Percentiles rank a stretch among this genome's conserved stretches.
phyloP scores from a whole-genome alignment of 352 stramenopile genomes.

The Pythium diclinum region DNA sequence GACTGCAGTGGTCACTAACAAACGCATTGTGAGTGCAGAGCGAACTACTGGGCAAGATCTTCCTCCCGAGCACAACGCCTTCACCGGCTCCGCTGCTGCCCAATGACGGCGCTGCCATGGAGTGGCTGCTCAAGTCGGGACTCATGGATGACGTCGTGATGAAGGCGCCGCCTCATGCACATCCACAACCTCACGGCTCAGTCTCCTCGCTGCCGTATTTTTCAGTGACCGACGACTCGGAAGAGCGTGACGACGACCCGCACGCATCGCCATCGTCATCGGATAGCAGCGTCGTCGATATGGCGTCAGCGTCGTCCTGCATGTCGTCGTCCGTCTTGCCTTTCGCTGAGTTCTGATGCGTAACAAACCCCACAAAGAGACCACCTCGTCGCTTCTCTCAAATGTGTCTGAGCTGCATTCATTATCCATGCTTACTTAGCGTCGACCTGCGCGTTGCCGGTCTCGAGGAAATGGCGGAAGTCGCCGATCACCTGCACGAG shows the following conservation, averaged over 20 bases:
- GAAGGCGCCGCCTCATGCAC: slow-evolving; percentile 2
- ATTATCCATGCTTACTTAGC: slow-evolving; percentile 15
- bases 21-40: slow-evolving; percentile 27
- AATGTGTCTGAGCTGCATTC: neutral
- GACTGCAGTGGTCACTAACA: too few relatives aligned
- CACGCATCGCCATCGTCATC: slow-evolving; percentile 34
- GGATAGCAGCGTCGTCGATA: slow-evolving; percentile 33
- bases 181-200: neutral
- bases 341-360: slow-evolving; percentile 40
- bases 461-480: slow-evolving; percentile 82
- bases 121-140: slow-evolving; percentile 64
- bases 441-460: slow-evolving; percentile 25
- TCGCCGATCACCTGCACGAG: slow-evolving; percentile 80
- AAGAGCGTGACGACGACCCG: slow-evolving; percentile 24
- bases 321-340: slow-evolving; percentile 18
- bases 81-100: slow-evolving; percentile 15
- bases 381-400: neutral
- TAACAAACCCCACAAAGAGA: neutral
- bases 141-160: slow-evolving; percentile 37
- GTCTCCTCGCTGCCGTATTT: slow-evolving; percentile 47
- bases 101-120: slow-evolving; percentile 41
- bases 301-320: slow-evolving; percentile 24
- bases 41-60: slow-evolving; percentile 43
- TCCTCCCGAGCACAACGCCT: slow-evolving; percentile 30
- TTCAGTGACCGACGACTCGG: slow-evolving; percentile 42